Percentiles rank a stretch among this genome's conserved stretches.
These are phyloP conservation scores for Cryptococcus sp. DNA, from an alignment of 1,284 basidiomycete genomes.

Conservation along the genomic window DNA sequence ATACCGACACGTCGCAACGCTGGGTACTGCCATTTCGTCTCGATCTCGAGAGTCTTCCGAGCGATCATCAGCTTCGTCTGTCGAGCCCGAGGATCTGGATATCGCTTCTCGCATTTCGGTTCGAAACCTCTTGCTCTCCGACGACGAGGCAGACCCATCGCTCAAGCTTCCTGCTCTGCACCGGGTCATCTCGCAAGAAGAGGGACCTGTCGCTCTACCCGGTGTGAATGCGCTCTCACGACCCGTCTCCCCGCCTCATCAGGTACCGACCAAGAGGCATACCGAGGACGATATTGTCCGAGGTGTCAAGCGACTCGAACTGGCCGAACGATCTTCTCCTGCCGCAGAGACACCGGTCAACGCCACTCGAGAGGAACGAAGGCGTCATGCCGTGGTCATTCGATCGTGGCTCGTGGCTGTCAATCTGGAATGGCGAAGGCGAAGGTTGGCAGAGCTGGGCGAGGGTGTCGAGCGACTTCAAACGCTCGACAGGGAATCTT, in stretches of 20 bases:
- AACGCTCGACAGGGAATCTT: neutral
- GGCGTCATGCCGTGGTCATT: conserved; percentile 38
- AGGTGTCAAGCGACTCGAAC: conserved; percentile 42
- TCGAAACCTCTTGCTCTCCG: conserved; percentile 6
- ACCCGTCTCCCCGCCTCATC: conserved; percentile 15
- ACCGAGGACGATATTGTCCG: conserved; percentile 40
- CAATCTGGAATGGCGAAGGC: conserved; percentile 35
- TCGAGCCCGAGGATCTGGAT: conserved; percentile 8
- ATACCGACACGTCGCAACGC: conserved; percentile 41
- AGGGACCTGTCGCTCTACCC: neutral
- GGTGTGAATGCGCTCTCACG: conserved; percentile 6
- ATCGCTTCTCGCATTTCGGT: conserved; percentile 12
- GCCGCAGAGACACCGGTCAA: no score
- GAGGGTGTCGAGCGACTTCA: neutral
- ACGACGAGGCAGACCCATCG: conserved; percentile 16
- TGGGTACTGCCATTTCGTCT: conserved; percentile 35
- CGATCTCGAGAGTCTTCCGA: conserved; percentile 23
- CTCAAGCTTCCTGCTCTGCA: conserved; percentile 21
- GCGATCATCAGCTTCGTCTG: conserved; percentile 20
- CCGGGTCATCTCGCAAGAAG: conserved; percentile 4
- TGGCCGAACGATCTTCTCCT: conserved; percentile 12
- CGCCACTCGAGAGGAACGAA: conserved; percentile 16
- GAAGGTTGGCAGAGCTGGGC: conserved; percentile 16
- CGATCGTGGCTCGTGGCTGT: conserved; percentile 42
- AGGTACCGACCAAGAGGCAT: conserved; percentile 35